Base-by-base conservation (phyloP, 805 yeast genomes). In the Saturnispora saitoi region DNA sequence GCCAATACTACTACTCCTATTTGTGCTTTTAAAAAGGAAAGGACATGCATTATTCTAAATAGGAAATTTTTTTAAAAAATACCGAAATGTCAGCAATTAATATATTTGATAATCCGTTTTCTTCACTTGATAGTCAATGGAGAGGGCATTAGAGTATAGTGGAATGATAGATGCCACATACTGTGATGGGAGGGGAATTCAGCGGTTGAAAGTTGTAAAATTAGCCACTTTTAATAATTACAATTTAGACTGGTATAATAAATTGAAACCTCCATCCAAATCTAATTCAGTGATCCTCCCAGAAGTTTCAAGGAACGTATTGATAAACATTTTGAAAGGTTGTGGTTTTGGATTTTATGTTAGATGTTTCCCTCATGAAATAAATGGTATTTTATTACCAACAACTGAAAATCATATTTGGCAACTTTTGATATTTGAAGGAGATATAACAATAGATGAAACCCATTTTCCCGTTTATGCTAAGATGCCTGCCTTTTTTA, bases 331-430 rank as follows among this genome's bases (percentile, higher is more conserved):
- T 3, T 26, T 46, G 29, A 19, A 26, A 15, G 15, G 1, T 8
- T 28, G 42, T 4, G 48, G 48, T 7, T 46, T 15, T 46, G 48
- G 48, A 10, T 46, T 15, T 46, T 46, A 31, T 39, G 37, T 46
- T 2, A 41, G 22, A 14, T 19, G 41, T n/a, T 17, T 39, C 9
- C 48, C 48, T 8, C 29, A 19, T 24, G 34, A 40, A 26, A 26
- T 41, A n/a, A 31, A 46, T 31, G 48, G 40, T 9, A 30, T 46
- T 17, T 26, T 46, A 19, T 17, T 46, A 3, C 48, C 48, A 10
- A 17, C 48, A 5, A 19, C 17, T 12, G 32, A 19, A 7, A 46
- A 29, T n/a, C 40, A 39, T 30, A 32, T 46, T 46, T 46, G 48
- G 48, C 28, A 32, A 10, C 42, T 46, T 8, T 41, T 36, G 8